Percentiles rank a stretch among this genome's conserved stretches.
Conservation (phyloP, 2,329 filamentous ascomycete species). For the Penicillium brasilianum region DNA sequence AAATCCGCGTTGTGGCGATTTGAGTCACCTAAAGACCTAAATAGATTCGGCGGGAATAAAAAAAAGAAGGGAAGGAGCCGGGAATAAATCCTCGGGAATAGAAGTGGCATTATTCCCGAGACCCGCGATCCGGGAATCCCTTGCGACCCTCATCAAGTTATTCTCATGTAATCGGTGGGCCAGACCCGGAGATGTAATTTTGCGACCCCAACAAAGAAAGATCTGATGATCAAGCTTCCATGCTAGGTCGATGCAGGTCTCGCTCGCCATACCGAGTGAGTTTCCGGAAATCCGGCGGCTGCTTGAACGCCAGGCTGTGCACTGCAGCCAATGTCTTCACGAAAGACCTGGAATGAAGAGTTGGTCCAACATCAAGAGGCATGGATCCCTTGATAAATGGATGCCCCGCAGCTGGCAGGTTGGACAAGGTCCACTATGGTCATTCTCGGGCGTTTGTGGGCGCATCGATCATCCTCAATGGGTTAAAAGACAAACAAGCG, state of each 20-base stretch:
- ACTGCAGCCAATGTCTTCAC: not conserved
- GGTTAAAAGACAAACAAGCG: not conserved
- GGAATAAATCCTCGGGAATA: conserved; percentile 32
- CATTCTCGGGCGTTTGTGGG: not conserved
- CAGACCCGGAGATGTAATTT: conserved; percentile 14
- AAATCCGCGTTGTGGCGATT: conserved; percentile 15
- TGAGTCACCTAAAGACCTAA: conserved; percentile 25
- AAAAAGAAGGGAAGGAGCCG: conserved; percentile 15
- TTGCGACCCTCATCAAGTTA: conserved; percentile 18
- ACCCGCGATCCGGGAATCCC: conserved; percentile 23
- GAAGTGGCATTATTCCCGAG: conserved; percentile 32
- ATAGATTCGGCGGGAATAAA: conserved; percentile 26
- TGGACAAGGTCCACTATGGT: not conserved
- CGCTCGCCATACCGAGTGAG: not conserved
- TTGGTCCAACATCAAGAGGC: not conserved
- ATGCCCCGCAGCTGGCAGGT: conserved; percentile 2
- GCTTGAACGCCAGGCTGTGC: not conserved
- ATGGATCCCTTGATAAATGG: not conserved
- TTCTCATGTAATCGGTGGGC: conserved; percentile 30
- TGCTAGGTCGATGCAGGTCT: not conserved
- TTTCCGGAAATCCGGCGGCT: conserved; percentile 9
- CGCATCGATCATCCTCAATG: not conserved
- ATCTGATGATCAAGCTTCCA: not conserved
- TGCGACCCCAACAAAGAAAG: not conserved
- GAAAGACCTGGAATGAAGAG: conserved; percentile 6